Evolutionary conservation across 768 basidiomycete genomes (phyloP).

Genomic region (Rhodotorula paludigena): DNA sequence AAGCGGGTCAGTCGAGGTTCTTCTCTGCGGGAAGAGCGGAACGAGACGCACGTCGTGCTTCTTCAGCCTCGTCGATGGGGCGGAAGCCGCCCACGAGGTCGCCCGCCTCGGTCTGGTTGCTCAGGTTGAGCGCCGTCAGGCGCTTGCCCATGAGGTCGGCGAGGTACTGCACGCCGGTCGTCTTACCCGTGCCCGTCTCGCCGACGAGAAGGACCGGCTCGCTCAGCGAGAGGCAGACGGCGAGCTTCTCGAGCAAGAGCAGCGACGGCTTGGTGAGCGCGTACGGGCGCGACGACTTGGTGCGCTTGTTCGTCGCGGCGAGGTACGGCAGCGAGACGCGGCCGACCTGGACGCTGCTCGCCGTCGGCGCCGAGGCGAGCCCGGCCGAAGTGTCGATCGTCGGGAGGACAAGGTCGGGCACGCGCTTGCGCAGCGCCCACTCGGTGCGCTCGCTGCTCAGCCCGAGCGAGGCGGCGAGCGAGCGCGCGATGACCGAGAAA

Average conservation of each 20-base stretch:
- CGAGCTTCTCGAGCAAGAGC: slow-evolving; percentile 71
- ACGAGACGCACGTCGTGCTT: slow-evolving; percentile 33
- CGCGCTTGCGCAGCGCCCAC: slow-evolving; percentile 64
- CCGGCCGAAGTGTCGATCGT: slow-evolving; percentile 62
- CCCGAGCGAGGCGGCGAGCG: slow-evolving; percentile 28
- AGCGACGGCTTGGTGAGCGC: slow-evolving; percentile 83
- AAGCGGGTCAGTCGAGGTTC: not conserved
- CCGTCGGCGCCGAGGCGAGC: slow-evolving; percentile 50
- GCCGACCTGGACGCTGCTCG: slow-evolving; percentile 51
- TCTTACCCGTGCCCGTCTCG: slow-evolving; percentile 99
- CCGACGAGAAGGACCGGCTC: slow-evolving; percentile 91
- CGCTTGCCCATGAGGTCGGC: slow-evolving; percentile 69
- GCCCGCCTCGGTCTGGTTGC: slow-evolving; percentile 90
- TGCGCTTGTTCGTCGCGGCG: slow-evolving; percentile 46
- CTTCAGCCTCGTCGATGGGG: slow-evolving; percentile 70
- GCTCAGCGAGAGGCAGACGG: slow-evolving; percentile 61
- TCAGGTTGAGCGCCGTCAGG: slow-evolving; percentile 84
- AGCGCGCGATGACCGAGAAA: slow-evolving; percentile 23
- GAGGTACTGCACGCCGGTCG: slow-evolving; percentile 80
- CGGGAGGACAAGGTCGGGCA: slow-evolving; percentile 64
- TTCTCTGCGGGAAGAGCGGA: not conserved
- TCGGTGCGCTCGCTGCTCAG: slow-evolving; percentile 60
- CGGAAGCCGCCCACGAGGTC: slow-evolving; percentile 94
- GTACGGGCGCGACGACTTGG: slow-evolving; percentile 59
- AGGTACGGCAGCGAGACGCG: slow-evolving; percentile 30